Evolutionary conservation across 345 rosid genomes (phyloP), one percentile per base, ranked within the genome.

Genomic region (Rhodamnia argentea): DNA sequence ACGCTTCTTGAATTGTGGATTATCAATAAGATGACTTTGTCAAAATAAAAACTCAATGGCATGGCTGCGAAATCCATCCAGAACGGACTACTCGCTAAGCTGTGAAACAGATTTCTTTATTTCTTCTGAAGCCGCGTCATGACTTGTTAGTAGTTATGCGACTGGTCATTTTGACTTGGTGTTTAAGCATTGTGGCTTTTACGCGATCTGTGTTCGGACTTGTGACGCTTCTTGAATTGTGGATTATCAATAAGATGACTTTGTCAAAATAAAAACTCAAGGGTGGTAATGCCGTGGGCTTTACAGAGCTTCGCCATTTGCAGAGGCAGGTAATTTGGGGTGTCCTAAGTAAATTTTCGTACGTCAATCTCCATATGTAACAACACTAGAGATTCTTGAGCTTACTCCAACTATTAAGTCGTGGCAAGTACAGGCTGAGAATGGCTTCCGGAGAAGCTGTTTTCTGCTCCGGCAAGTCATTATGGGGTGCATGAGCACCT

Each of bases 41-140:
- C 24, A 10, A 18, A 16, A 29, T 29, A 64, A 64, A 64, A 70
- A 32, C 24, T 40, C 37, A 16, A 56, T 23, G 94, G 88, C 42
- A 84, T 87, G 10, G 83, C 89, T 5, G 56, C 92, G 8, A 94
- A 93, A 89, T 85, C 93, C 26, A 78, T 91, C 44, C 94, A 88
- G 84, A 91, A 54, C 59, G 91, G 89, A n/a, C 81, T 90, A 58
- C 86, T 91, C 13, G 88, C 95, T 2, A 94, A 92, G 92, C 91
- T 94, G 50, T 93, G 88, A 93, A 86, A 18, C 13, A 2, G 64
- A 70, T 70, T n/a, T 15, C 57, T 1, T 53, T 27, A 7, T 53
- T 16, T 53, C 15, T 83, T 23, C 37, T 82, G 42, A 82, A 52
- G 57, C 40, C 14, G 7, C 23, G 13, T 82, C 54, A 54, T 70